phyloP scores from a whole-genome alignment of 768 basidiomycete species.

The Asterophora lycoperdoides region DNA sequence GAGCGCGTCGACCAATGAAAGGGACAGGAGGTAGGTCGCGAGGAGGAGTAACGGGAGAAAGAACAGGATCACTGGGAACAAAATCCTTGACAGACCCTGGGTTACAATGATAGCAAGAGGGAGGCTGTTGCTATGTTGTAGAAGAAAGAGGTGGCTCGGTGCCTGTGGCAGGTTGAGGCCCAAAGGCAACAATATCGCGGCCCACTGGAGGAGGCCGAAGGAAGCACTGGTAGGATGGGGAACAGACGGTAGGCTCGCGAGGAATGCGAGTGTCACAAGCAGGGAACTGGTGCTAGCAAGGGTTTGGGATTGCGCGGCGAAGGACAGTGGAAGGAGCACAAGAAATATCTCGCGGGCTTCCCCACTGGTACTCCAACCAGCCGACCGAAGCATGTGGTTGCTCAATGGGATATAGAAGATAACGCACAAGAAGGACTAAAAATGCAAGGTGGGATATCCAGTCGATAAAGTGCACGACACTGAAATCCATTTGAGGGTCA shows the following conservation, averaged over 20 bases:
- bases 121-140: slow-evolving; percentile 34
- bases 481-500: slow-evolving; percentile 17
- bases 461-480: slow-evolving; percentile 43
- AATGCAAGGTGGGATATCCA: slow-evolving; percentile 34
- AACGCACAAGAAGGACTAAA: slow-evolving; percentile 38
- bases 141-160: slow-evolving; percentile 43
- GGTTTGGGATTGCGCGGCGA: slow-evolving; percentile 30
- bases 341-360: slow-evolving; percentile 35
- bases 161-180: slow-evolving; percentile 42
- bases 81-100: slow-evolving; percentile 32
- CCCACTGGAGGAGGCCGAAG: slow-evolving; percentile 39
- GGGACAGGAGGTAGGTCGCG: slow-evolving; percentile 40
- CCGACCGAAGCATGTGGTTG: slow-evolving; percentile 22
- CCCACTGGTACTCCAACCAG: slow-evolving; percentile 17
- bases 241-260: slow-evolving; percentile 35
- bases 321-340: slow-evolving; percentile 35
- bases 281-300: slow-evolving; percentile 30
- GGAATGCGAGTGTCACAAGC: slow-evolving; percentile 38
- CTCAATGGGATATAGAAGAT: slow-evolving; percentile 38
- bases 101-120: slow-evolving; percentile 43
- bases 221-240: slow-evolving; percentile 37
- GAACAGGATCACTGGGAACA: slow-evolving; percentile 39
- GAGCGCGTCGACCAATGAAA: slow-evolving; percentile 41
- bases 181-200: slow-evolving; percentile 37
- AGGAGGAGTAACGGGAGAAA: slow-evolving; percentile 47